Conservation (phyloP, 78 protist species). For the Ministeria vibrans region DNA sequence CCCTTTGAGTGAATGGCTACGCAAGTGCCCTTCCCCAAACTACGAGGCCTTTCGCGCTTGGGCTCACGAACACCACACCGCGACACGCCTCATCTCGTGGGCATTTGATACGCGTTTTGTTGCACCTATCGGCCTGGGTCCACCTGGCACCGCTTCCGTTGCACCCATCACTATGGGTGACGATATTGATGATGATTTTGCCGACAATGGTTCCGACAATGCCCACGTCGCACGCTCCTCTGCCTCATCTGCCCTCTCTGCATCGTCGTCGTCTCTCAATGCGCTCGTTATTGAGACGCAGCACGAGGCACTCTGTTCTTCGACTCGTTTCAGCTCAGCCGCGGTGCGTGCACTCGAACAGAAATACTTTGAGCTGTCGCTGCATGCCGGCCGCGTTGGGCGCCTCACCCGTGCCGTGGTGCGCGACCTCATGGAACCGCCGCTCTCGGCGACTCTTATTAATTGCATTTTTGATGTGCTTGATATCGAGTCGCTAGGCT, state of each 20-base stretch:
- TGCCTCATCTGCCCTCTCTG: background rate
- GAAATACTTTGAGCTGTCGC: background rate
- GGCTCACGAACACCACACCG: too few relatives aligned
- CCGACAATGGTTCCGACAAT: too few relatives aligned
- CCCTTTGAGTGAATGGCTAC: too few relatives aligned
- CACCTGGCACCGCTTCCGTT: too few relatives aligned
- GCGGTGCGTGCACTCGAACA: background rate
- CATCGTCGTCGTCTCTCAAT: background rate
- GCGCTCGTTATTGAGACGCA: background rate
- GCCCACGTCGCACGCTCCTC: background rate
- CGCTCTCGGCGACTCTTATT: background rate
- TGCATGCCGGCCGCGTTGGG: too few relatives aligned
- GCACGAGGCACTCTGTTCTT: background rate
- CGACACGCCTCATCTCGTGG: too few relatives aligned
- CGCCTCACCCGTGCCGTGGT: background rate
- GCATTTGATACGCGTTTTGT: too few relatives aligned
- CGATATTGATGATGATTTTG: too few relatives aligned
- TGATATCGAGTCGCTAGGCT: background rate
- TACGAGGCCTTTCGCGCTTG: too few relatives aligned
- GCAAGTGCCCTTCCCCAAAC: too few relatives aligned
- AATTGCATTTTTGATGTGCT: background rate
- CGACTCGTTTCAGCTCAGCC: background rate
- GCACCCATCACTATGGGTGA: too few relatives aligned
- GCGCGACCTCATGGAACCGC: background rate
- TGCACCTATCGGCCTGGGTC: too few relatives aligned